Evolutionary conservation across 2,329 filamentous ascomycete genomes (phyloP).

Genomic region (Cladosporium colombiae): DNA sequence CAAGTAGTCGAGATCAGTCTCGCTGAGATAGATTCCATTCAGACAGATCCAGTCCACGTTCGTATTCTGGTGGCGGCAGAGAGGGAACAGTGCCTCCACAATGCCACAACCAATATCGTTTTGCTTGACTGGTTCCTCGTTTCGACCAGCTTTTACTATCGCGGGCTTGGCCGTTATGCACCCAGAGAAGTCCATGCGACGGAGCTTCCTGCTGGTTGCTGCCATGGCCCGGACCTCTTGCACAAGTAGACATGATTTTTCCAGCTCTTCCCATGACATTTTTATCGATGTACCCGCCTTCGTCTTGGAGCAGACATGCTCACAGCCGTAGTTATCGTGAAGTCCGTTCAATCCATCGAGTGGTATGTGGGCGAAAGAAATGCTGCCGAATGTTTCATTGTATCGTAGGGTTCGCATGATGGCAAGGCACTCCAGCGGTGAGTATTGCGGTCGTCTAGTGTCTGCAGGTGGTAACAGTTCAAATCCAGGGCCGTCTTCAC

Average conservation of each 20-base stretch:
- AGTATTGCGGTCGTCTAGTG: slow-evolving; percentile 56
- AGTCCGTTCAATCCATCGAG: slow-evolving; percentile 66
- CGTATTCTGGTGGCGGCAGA: slow-evolving; percentile 67
- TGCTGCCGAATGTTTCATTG: slow-evolving; percentile 67
- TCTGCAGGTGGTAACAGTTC: slow-evolving; percentile 60
- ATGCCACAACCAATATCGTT: slow-evolving; percentile 68
- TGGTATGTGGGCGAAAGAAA: slow-evolving; percentile 66
- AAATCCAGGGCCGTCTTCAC: slow-evolving; percentile 69
- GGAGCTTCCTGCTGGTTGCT: slow-evolving; percentile 63
- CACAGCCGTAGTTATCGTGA: slow-evolving; percentile 60
- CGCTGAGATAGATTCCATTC: slow-evolving; percentile 68
- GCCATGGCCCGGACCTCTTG: slow-evolving; percentile 69
- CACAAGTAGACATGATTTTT: slow-evolving; percentile 60
- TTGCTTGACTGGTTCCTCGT: neutral
- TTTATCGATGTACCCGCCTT: slow-evolving; percentile 57
- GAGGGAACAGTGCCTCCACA: slow-evolving; percentile 67
- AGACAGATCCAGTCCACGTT: slow-evolving; percentile 71
- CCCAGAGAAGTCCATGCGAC: slow-evolving; percentile 66
- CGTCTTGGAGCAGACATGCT: slow-evolving; percentile 62
- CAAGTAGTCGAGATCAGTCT: slow-evolving; percentile 67
- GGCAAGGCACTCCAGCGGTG: slow-evolving; percentile 64
- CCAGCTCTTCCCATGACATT: slow-evolving; percentile 55
- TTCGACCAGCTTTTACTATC: neutral
- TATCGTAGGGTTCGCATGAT: slow-evolving; percentile 70
- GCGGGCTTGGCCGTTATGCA: slow-evolving; percentile 58